Evolutionary conservation across 2,329 filamentous ascomycete species (phyloP).

Genomic region (Trematosphaeria pertusa): DNA sequence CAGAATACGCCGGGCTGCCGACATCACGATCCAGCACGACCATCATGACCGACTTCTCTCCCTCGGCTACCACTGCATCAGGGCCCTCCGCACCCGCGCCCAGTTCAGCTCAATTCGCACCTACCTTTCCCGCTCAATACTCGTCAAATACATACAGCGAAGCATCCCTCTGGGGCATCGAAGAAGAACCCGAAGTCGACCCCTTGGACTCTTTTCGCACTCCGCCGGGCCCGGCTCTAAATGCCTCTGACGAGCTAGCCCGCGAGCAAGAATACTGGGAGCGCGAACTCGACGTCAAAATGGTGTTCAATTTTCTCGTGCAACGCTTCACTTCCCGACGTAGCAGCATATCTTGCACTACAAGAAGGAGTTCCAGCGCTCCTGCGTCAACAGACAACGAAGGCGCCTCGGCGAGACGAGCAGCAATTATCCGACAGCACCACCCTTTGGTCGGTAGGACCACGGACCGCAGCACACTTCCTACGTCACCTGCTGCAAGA

Average conservation of each 20-base stretch:
- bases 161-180: slow-evolving; percentile 70
- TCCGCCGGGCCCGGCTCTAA: slow-evolving; percentile 19
- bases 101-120: slow-evolving; percentile 55
- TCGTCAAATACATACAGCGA: slow-evolving; percentile 50
- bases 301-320: slow-evolving; percentile 77
- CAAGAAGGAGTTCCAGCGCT: slow-evolving; percentile 15
- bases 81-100: slow-evolving; percentile 36
- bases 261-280: slow-evolving; percentile 85
- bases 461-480: slow-evolving; percentile 30
- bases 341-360: slow-evolving; percentile 32
- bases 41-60: slow-evolving; percentile 28
- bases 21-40: slow-evolving; percentile 51
- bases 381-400: slow-evolving; percentile 39
- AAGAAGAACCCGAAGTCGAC: slow-evolving; percentile 61
- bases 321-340: slow-evolving; percentile 47
- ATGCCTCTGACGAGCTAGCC: slow-evolving; percentile 42
- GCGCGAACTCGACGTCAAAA: slow-evolving; percentile 84
- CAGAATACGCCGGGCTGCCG: slow-evolving; percentile 81
- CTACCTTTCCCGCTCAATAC: slow-evolving; percentile 51
- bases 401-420: slow-evolving; percentile 65
- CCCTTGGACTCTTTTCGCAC: slow-evolving; percentile 55
- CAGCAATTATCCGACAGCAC: slow-evolving; percentile 84
- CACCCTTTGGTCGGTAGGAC: slow-evolving; percentile 79
- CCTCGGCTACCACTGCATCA: slow-evolving; percentile 33
- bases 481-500: slow-evolving; percentile 34